Evolutionary conservation across 768 basidiomycete genomes (phyloP), one percentile per base, ranked within the genome.

Genomic region (Sarcodon sp.): DNA sequence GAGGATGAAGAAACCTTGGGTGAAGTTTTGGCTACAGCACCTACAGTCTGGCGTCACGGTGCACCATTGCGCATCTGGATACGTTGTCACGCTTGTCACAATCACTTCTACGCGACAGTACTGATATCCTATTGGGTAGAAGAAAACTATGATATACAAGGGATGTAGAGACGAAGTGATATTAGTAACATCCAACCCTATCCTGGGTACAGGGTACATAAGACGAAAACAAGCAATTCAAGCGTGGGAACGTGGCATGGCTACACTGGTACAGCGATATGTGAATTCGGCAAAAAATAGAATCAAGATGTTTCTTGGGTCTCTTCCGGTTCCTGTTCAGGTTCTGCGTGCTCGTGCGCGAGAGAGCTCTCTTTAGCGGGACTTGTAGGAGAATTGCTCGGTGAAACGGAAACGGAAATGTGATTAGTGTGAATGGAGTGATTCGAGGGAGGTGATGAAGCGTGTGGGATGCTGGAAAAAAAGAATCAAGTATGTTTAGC

Each of bases 381-480:
- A 56, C 76, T 80, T 7, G 46, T 47, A 35, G 18, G 47, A 34
- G 76, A 72, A 53, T 79, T 83, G 21, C 80, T 85, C n/a, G 85
- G 85, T 13, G 84, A 87, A 50, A 82, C 69, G 27, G 83, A 85
- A 38, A 86, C 68, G 39, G 70, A 66, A 46, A 60, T 57, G 49
- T 50, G 48, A 46, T 16, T 54, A 51, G 37, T 56, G 16, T 27
- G 21, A 27, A 27, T 27, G 39, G 39, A 41, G 39, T 15, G 27
- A 41, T 41, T 41, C 16, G 39, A 13, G 46, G 76, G 74, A 9
- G 86, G 80, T 33, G 80, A 81, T 18, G 87, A 85, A 43, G 89
- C 89, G 66, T 94, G 90, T 9, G 90, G 90, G 59, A 94, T 92
- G 61, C 90, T n/a, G 47, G 41, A 34, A 16, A 46, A 15, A 44